Evolutionary conservation across 1,284 basidiomycete species (phyloP), one percentile per base, ranked within the genome.

Genomic region (Apiotrichum laibachii): DNA sequence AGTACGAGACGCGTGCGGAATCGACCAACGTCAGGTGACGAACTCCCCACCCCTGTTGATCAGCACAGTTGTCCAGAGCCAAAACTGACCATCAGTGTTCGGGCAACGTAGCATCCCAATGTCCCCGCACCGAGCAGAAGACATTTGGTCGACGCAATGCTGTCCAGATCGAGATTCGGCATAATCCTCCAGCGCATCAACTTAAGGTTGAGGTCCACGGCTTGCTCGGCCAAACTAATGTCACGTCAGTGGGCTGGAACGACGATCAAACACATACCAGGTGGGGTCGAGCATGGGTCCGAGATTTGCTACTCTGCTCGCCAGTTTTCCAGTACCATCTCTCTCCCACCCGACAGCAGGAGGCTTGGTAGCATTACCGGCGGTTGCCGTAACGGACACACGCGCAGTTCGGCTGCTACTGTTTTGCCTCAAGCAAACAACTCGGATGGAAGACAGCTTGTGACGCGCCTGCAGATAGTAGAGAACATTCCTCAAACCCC

Each of bases 121-220:
- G 96, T 99, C 0, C 96, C 95, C 0, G 95, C 93, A 5, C 95
- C 96, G 0, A 99, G 85, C 1, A 98, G 80, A 1, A 99, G 80
- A 73, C 91, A 96, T 52, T 81, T 85, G 0, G 92, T 92, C 0
- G 76, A 73, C 2, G 90, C 85, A 31, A 99, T 84, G 76, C 87
- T 90, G 53, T 96, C 93, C 9, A 99, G 82, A 64, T 98, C 84
- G 48, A 99, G 85, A 0, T 85, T 81, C 2, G 96, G 95, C 48
- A 99, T 81, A 64, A 99, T 93, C 11, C 95, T 84, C 95, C 95
- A 99, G 34, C 92, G 85, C 95, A 99, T 98, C 26, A 99, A 84
- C 76, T 98, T 98, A 54, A 99, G 81, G 72, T 99, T 99, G 37
- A 99, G 82, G 76, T 97, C 93, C 12, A 98, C 92, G 0, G 96